These are phyloP conservation scores for Linum trigynum DNA, from an alignment of 345 rosid species.

Conservation along the genomic window DNA sequence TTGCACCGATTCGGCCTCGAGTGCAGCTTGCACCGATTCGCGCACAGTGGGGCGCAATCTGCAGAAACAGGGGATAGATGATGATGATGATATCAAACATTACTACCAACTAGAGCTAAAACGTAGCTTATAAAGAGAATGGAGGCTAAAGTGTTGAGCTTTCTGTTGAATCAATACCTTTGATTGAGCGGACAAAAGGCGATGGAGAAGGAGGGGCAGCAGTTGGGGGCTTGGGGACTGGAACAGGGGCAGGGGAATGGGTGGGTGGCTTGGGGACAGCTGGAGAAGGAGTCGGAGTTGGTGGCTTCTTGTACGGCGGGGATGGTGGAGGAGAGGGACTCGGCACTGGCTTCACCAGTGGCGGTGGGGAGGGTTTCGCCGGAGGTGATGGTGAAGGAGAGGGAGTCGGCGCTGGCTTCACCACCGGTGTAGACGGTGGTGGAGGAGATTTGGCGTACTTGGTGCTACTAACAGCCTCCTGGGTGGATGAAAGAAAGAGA, in stretches of 20 bases:
- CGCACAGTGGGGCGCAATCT: slow-evolving; percentile 47
- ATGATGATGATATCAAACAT: background rate
- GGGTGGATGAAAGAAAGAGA: background rate
- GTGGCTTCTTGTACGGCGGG: slow-evolving; percentile 3
- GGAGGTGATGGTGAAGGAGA: slow-evolving; percentile 1
- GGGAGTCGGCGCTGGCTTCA: slow-evolving; percentile 9
- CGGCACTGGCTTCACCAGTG: background rate
- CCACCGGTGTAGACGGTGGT: background rate
- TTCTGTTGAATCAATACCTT: slow-evolving; percentile 26
- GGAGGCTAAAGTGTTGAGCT: background rate
- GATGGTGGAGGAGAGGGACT: too few species aligned
- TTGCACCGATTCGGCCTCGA: slow-evolving; percentile 46
- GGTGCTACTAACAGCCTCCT: background rate
- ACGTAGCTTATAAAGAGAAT: background rate
- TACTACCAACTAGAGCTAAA: background rate
- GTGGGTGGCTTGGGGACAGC: background rate
- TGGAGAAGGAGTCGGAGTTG: slow-evolving; percentile 6
- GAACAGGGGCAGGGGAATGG: slow-evolving; percentile 12
- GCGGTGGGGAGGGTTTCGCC: background rate
- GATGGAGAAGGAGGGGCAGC: slow-evolving; percentile 16
- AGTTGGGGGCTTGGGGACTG: slow-evolving; percentile 1
- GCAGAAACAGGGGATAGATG: background rate
- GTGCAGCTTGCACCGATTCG: slow-evolving; percentile 43
- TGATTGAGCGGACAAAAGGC: slow-evolving; percentile 41
- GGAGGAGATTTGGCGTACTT: background rate